A percentile compares a stretch with the other conserved stretches of the same genome.
These are phyloP conservation scores for Spergularia azorica DNA, from an alignment of 179 eudicot genomes.

Conservation along the genomic window DNA sequence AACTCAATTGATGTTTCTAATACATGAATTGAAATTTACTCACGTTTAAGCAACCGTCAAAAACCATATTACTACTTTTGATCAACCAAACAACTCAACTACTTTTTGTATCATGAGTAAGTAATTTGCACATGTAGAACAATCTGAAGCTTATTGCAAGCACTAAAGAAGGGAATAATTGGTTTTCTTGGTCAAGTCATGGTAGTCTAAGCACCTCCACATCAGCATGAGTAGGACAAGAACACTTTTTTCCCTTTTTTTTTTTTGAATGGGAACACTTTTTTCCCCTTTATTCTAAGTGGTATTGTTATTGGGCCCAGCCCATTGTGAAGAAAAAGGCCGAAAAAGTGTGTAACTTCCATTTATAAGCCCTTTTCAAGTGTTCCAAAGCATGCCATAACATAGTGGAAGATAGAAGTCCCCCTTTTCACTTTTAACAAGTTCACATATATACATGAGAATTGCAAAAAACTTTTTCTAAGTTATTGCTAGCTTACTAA, in stretches of 20 bases:
- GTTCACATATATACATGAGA: slow-evolving; percentile 20
- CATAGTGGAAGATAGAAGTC: slow-evolving; percentile 16
- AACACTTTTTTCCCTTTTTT: no score
- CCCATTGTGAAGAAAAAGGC: background rate
- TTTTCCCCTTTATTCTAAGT: background rate
- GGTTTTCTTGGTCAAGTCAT: slow-evolving; percentile 40
- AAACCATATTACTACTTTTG: no score
- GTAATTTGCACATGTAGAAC: background rate
- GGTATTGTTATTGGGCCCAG: background rate
- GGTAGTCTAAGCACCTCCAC: slow-evolving; percentile 34
- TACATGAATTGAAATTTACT: no score
- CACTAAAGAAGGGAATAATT: slow-evolving; percentile 33
- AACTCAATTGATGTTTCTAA: no score
- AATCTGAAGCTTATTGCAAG: slow-evolving; percentile 3
- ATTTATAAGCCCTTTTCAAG: background rate
- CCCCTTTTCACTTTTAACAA: slow-evolving; percentile 11
- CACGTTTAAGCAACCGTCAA: no score
- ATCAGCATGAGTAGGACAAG: slow-evolving; percentile 38
- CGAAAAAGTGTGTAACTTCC: background rate
- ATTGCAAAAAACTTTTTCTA: background rate
- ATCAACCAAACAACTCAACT: no score
- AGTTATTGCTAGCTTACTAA: background rate
- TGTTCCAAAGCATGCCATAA: background rate
- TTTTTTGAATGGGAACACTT: no score
- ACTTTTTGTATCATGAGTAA: background rate